Percentiles rank a stretch among this genome's conserved stretches.
phyloP scores from a whole-genome alignment of 164 flowering plant species.

The Tetrastigma voinierianum region DNA sequence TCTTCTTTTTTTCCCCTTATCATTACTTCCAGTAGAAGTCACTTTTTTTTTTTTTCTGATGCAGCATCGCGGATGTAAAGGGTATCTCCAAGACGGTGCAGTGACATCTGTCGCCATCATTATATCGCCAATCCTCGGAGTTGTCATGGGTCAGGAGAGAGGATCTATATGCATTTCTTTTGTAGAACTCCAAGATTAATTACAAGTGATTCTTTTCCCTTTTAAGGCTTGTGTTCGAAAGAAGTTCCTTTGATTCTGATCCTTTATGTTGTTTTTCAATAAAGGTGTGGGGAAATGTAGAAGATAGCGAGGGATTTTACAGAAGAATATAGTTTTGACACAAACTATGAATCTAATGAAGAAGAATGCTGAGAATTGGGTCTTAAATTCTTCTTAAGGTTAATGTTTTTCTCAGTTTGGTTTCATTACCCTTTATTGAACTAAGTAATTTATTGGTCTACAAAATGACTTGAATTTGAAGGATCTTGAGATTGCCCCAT shows the following conservation, averaged over 20 bases:
- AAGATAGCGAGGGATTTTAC: constrained; percentile 36
- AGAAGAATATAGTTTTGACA: constrained; percentile 70
- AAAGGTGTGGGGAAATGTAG: constrained; percentile 19
- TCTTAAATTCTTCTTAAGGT: constrained; percentile 63
- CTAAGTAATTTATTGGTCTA: not conserved
- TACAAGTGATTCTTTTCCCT: constrained; percentile 11
- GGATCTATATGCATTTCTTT: constrained; percentile 16
- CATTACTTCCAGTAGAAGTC: not conserved
- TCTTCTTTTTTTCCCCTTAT: not conserved
- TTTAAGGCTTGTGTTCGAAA: not conserved
- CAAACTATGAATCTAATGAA: constrained; percentile 69
- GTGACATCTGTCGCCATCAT: not conserved
- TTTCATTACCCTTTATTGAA: not conserved
- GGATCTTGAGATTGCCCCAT: constrained; percentile 89
- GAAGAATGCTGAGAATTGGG: constrained; percentile 61
- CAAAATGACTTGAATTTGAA: constrained; percentile 19
- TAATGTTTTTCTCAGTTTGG: not conserved
- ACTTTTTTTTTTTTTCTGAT: not conserved
- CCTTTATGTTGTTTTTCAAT: not conserved
- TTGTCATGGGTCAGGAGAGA: constrained; percentile 32
- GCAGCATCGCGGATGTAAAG: constrained; percentile 5
- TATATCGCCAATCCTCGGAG: not conserved
- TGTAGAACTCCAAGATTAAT: constrained; percentile 8
- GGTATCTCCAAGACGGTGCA: not conserved
- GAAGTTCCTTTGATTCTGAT: not conserved